phyloP scores from a whole-genome alignment of 345 rosid species.

The Syzygium aromaticum region DNA sequence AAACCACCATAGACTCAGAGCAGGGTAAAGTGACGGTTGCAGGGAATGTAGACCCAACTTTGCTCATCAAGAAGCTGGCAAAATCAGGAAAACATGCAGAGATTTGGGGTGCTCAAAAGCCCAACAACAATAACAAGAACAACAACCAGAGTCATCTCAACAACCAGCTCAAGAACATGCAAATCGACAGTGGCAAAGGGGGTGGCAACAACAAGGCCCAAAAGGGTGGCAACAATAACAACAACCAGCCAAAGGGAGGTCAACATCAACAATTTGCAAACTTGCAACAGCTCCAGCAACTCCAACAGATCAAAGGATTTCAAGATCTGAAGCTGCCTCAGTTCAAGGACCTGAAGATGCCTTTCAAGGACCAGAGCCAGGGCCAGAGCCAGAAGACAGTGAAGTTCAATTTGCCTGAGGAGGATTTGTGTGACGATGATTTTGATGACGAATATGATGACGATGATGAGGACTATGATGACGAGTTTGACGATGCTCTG shows the following conservation, averaged over 20 bases:
- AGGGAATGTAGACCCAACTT: conserved; percentile 64
- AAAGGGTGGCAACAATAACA: conserved; percentile 25
- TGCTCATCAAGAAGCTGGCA: conserved; percentile 72
- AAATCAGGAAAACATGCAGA: conserved; percentile 94
- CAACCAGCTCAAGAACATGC: conserved; percentile 67
- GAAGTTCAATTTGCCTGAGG: conserved; percentile 42
- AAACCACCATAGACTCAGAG: conserved; percentile 66
- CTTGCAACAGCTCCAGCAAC: conserved; percentile 46
- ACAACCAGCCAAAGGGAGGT: conserved; percentile 38
- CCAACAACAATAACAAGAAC: conserved; percentile 31
- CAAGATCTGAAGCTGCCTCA: conserved; percentile 59
- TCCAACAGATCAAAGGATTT: conserved; percentile 58
- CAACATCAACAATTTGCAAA: conserved; percentile 9
- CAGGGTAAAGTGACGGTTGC: conserved; percentile 83
- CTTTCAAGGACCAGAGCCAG: background rate
- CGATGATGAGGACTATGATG: conserved; percentile 34
- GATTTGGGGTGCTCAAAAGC: conserved; percentile 54
- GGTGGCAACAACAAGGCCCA: conserved; percentile 37
- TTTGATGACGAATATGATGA: conserved; percentile 31
- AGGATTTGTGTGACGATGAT: conserved; percentile 31
- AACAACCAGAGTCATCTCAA: conserved; percentile 64
- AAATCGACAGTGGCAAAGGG: conserved; percentile 25
- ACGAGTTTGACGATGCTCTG: conserved; percentile 29
- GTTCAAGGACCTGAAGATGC: conserved; percentile 43
- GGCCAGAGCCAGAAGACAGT: conserved; percentile 55